Base-by-base conservation (phyloP, 1,284 basidiomycete species). In the Afroboletus lepidellus region DNA sequence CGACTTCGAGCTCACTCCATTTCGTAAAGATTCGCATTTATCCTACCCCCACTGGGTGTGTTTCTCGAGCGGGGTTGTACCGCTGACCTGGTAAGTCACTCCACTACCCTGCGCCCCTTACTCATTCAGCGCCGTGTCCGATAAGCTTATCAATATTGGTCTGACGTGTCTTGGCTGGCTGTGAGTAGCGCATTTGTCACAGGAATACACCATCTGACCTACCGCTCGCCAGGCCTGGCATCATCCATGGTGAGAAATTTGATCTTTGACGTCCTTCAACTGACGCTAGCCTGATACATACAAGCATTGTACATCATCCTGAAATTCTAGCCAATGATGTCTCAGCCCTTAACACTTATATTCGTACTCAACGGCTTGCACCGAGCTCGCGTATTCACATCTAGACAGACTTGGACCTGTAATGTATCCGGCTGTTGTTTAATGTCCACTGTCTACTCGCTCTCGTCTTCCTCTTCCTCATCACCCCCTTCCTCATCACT, bases 41-140 rank as follows among this genome's bases (percentile, higher is more conserved):
- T 92, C 67, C 59, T 92, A 20, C 90, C 90, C 6, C 90, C 90
- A 50, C 63, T 92, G 2, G 89, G 84, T 51, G 90, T 92, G 12
- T 89, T 90, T 72, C 70, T 92, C 16, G 89, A 92, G 70, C 77
- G 84, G 54, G 90, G 89, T 21, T 90, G 87, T 64, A 73, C 75
- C 38, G 79, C 78, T 33, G 89, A 91, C 68, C 68, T 92, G 32
- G 82, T 86, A 60, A 50, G 76, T 71, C 20, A 30, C 21, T 15
- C 25, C 3, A 9, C 24, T 8, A 21, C 24, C 21, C 30, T 37
- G 27, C 9, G 6, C 21, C 34, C 37, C 16, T 36, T 7, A n/a
- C 44, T 53, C 39, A 53, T 44, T 23, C 13, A 21, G 42, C 27
- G 54, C n/a, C 38, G 15, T 36, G 7, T 34, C 18, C 21, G 45